Evolutionary conservation across 169 alveolate genomes (phyloP).

Genomic region (Plasmodium knowlesi): DNA sequence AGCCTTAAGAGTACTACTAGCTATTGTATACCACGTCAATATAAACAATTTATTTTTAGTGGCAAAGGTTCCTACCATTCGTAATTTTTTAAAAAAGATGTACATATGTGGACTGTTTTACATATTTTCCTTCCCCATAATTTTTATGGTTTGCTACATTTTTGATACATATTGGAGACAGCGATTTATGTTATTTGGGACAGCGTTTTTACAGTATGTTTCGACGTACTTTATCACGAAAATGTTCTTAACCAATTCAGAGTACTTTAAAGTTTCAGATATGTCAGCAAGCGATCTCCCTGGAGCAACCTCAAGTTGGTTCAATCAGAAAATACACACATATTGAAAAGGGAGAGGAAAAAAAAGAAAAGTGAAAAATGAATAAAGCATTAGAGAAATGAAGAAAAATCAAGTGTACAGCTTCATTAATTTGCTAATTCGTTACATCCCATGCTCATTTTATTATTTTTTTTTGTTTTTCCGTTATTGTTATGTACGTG

Average conservation of each 20-base stretch:
- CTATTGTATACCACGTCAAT: constrained; percentile 64
- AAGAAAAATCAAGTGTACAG: not conserved
- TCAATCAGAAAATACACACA: constrained; percentile 56
- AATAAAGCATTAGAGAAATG: not conserved
- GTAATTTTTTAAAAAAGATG: constrained; percentile 53
- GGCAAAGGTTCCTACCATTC: constrained; percentile 31
- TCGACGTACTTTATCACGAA: constrained; percentile 66
- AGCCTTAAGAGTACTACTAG: constrained; percentile 32
- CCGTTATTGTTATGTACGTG: not conserved
- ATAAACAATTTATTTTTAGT: constrained; percentile 41
- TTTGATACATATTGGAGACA: constrained; percentile 74
- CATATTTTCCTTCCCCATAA: constrained; percentile 67
- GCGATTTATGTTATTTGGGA: constrained; percentile 66
- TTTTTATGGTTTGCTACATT: constrained; percentile 71
- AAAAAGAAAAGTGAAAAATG: not conserved
- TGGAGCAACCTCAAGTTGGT: constrained; percentile 73
- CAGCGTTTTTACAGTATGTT: constrained; percentile 50
- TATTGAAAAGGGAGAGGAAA: constrained; percentile 8
- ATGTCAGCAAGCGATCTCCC: constrained; percentile 75
- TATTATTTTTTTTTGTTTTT: not conserved
- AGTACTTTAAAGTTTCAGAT: constrained; percentile 73
- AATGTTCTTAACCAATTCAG: constrained; percentile 72
- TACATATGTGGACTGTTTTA: constrained; percentile 58
- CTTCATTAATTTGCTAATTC: not conserved
- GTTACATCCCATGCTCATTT: not conserved